These are phyloP conservation scores for Ehretia macrophylla DNA, from an alignment of 257 asterid genomes.

Conservation along the genomic window DNA sequence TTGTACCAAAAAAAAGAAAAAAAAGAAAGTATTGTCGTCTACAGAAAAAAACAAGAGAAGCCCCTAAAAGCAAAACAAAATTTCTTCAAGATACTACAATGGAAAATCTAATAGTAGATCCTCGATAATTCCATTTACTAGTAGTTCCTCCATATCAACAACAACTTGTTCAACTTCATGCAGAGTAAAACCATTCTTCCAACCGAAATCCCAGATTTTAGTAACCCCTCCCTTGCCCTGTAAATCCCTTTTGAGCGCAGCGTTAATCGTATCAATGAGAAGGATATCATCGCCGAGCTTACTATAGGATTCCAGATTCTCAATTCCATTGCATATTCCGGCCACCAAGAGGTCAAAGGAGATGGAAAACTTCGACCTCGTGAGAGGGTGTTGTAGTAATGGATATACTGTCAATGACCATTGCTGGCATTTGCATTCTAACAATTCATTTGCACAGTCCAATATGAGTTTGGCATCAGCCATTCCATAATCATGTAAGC, in stretches of 20 bases:
- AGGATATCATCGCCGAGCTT: conserved; percentile 4
- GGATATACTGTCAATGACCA: conserved; percentile 5
- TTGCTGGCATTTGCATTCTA: conserved; percentile 23
- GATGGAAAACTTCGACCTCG: conserved; percentile 11
- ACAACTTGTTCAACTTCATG: conserved; percentile 31
- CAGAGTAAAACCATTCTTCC: conserved; percentile 27
- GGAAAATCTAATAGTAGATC: conserved; percentile 20
- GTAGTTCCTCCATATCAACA: conserved; percentile 22
- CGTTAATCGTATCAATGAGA: conserved; percentile 18
- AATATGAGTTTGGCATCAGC: conserved; percentile 15
- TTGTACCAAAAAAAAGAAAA: too few relatives aligned
- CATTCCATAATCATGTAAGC: conserved; percentile 6
- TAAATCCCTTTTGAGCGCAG: conserved; percentile 23
- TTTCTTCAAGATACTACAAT: conserved; percentile 2
- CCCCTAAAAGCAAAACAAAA: background rate
- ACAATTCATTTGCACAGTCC: conserved; percentile 32
- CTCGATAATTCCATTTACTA: conserved; percentile 24
- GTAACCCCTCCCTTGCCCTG: conserved; percentile 21
- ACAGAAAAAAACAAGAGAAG: conserved; percentile 6
- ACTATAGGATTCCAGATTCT: conserved; percentile 14
- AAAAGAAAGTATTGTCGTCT: conserved; percentile 1
- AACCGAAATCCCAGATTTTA: conserved; percentile 36
- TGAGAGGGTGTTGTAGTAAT: background rate
- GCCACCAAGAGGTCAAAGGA: conserved; percentile 23
- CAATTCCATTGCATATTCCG: conserved; percentile 33